These are phyloP conservation scores for Rubroshorea leprosula DNA, from an alignment of 345 rosid species.

Conservation along the genomic window DNA sequence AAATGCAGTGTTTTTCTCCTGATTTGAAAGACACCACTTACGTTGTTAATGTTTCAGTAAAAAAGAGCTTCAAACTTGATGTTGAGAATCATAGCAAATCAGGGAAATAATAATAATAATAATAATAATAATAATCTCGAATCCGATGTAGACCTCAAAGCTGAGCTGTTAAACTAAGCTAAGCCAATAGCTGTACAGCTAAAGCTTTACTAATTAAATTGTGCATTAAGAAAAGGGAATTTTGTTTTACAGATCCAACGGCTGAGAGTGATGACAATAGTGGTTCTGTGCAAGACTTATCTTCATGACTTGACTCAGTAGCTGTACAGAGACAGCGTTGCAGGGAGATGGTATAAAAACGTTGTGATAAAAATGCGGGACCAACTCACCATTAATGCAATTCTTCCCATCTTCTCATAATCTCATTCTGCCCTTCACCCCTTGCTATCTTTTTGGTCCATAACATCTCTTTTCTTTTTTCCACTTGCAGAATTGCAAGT, in stretches of 20 bases:
- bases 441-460: too few relatives aligned
- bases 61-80: too few relatives aligned
- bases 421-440: background rate
- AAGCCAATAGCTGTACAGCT: constrained; percentile 9
- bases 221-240: too few relatives aligned
- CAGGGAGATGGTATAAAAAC: constrained; percentile 8
- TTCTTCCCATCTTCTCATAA: constrained; percentile 10
- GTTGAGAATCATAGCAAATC: too few relatives aligned
- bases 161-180: constrained; percentile 2
- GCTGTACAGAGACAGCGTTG: background rate
- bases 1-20: too few relatives aligned
- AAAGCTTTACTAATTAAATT: too few relatives aligned
- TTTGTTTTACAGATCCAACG: too few relatives aligned
- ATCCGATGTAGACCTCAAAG: too few relatives aligned
- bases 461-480: background rate
- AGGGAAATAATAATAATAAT: too few relatives aligned
- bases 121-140: too few relatives aligned
- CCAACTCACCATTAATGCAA: constrained; percentile 39
- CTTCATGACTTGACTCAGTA: constrained; percentile 20
- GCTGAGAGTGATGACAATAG: constrained; percentile 25
- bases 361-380: constrained; percentile 24
- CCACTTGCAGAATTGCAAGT: background rate
- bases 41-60: too few relatives aligned
- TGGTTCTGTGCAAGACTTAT: constrained; percentile 20
- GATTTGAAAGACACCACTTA: too few relatives aligned